Percentiles rank a stretch among this genome's conserved stretches.
phyloP scores from a whole-genome alignment of 2,329 filamentous ascomycete species.

The Claviceps digitariae region DNA sequence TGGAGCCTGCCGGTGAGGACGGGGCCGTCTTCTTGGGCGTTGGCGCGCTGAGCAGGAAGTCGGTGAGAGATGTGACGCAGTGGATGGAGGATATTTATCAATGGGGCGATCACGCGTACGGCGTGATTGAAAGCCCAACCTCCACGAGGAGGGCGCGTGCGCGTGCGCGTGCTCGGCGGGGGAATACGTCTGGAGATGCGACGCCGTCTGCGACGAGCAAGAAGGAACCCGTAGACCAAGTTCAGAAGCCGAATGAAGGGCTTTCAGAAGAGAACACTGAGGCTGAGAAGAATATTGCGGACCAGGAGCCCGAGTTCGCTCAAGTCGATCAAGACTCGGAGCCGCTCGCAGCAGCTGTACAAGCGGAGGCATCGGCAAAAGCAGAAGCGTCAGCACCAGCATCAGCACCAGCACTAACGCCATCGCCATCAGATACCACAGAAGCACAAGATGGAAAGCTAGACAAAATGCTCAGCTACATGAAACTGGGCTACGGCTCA shows the following conservation, averaged over 20 bases:
- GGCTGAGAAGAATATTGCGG: not conserved
- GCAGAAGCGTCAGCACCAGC: not conserved
- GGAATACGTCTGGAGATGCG: conserved; percentile 6
- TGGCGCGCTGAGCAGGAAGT: conserved; percentile 57
- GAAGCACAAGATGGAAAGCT: conserved; percentile 25
- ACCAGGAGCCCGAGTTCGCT: not conserved
- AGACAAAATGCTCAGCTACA: conserved; percentile 46
- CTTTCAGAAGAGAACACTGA: not conserved
- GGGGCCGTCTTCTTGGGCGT: conserved; percentile 78
- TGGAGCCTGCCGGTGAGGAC: conserved; percentile 56
- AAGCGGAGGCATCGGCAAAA: not conserved
- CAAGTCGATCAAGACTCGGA: not conserved
- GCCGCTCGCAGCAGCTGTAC: not conserved
- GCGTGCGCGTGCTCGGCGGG: conserved; percentile 22
- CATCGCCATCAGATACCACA: not conserved
- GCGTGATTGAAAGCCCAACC: conserved; percentile 64
- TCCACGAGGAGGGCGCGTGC: conserved; percentile 43
- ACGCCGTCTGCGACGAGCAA: not conserved
- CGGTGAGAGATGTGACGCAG: conserved; percentile 57
- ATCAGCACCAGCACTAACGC: not conserved
- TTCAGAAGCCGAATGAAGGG: not conserved
- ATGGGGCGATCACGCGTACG: conserved; percentile 75
- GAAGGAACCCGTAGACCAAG: not conserved
- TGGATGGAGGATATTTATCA: conserved; percentile 86
- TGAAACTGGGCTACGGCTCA: conserved; percentile 56